Conservation (phyloP, 345 rosid genomes). For the Trapa incisa region DNA sequence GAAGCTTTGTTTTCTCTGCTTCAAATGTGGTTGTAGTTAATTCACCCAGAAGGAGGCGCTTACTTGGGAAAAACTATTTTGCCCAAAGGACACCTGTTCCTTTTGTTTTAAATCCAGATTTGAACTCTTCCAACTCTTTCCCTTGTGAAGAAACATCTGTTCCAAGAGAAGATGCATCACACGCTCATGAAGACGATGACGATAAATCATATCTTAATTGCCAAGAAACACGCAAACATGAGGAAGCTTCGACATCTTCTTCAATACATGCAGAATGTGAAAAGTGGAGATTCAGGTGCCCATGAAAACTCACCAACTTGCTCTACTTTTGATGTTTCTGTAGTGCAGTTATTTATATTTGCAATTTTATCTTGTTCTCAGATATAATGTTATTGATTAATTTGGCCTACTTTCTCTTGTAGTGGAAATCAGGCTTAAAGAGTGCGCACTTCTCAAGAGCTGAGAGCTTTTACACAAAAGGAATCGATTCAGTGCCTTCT, state of each 20-base stretch:
- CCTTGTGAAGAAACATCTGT: conserved; percentile 8
- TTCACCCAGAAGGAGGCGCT: conserved; percentile 21
- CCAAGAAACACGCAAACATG: conserved; percentile 10
- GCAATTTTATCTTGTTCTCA: background rate
- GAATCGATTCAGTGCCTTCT: conserved; percentile 47
- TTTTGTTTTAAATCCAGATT: conserved; percentile 19
- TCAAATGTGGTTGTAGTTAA: conserved; percentile 22
- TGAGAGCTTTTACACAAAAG: conserved; percentile 72
- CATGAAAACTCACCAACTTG: conserved; percentile 2
- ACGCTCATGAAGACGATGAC: conserved; percentile 4
- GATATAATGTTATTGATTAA: background rate
- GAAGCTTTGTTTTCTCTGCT: conserved; percentile 51
- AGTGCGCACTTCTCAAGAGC: conserved; percentile 51
- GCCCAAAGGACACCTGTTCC: conserved; percentile 21
- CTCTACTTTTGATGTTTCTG: background rate
- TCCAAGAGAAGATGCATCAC: conserved; percentile 18
- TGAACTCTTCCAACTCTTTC: conserved; percentile 5
- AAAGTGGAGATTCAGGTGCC: conserved; percentile 82
- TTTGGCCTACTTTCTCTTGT: conserved; percentile 3
- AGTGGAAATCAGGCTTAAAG: conserved; percentile 87
- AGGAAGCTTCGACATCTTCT: conserved; percentile 14
- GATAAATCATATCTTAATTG: conserved; percentile 17
- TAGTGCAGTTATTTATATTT: background rate
- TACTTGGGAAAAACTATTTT: conserved; percentile 23
- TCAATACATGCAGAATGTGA: conserved; percentile 52